Evolutionary conservation across 1,284 basidiomycete species (phyloP), one percentile per base, ranked within the genome.

Genomic region (Ustilago xerochloae): DNA sequence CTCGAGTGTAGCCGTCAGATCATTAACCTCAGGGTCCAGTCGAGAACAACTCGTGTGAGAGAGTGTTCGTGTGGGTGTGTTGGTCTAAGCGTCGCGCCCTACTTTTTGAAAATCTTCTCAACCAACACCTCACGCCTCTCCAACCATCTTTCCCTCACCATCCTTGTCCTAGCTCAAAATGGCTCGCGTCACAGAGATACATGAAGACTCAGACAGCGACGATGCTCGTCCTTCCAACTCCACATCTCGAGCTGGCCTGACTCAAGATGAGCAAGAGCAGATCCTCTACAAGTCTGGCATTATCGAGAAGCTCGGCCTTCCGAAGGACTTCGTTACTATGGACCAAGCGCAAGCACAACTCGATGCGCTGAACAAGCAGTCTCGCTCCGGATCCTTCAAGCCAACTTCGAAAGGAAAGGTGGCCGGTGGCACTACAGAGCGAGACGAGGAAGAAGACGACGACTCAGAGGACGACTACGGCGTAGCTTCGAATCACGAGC

Each of bases 231-330:
- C 35, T 4, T 39, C 48, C 6, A 28, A 30, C n/a, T 56, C 66
- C 9, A 41, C 22, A 0, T 32, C 30, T 5, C 39, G 50, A 24
- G 39, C 60, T 3, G 62, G 59, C 7, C 30, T 74, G 49, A 74
- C 71, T 33, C 65, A 74, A 18, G 62, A 63, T 20, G 61, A 74
- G 32, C 58, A 45, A 30, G 66, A 74, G 28, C 66, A 74, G 35
- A 75, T 75, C 56, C 60, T 70, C 29, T 33, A 63, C 60, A 60
- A 75, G 18, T 75, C 67, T 9, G 72, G 63, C 16, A 24, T 71
- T 20, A 62, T 75, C 51, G 72, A 70, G 26, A 75, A 66, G 57
- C 62, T 69, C 10, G 72, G 67, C 15, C 55, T 75, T n/a, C 72
- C 66, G 26, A 66, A 67, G 7, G 72, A 70, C 57, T 75, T 75